These are phyloP conservation scores for Globisporangium nodosum DNA, from an alignment of 352 stramenopile species.

Conservation along the genomic window DNA sequence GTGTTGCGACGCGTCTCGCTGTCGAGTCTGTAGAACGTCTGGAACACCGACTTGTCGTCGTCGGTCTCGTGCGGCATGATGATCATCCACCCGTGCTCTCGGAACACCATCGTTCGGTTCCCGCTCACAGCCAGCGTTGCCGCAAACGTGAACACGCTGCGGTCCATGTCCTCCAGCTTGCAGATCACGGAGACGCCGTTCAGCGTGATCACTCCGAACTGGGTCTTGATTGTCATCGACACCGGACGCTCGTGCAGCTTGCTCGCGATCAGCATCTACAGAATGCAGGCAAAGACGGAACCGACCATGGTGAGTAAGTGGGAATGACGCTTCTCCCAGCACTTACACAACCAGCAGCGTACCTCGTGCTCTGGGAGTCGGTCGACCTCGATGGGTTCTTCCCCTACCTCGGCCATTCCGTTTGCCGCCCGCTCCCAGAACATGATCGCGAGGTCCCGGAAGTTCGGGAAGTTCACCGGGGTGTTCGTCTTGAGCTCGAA, in stretches of 20 bases:
- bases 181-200: slow-evolving; percentile 7
- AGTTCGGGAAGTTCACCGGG: slow-evolving; percentile 4
- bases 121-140: slow-evolving; percentile 1
- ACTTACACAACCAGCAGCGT: neutral
- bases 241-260: neutral
- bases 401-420: neutral
- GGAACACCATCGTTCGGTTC: slow-evolving; percentile 5
- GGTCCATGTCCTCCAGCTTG: slow-evolving; percentile 7
- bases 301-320: neutral
- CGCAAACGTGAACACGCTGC: slow-evolving; percentile 12
- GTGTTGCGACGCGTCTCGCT: neutral
- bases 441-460: neutral
- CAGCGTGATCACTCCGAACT: slow-evolving; percentile 1
- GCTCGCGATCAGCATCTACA: neutral
- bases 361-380: neutral
- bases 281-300: neutral
- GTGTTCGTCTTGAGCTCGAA: slow-evolving; percentile 15
- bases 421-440: slow-evolving; percentile 2
- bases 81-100: slow-evolving; percentile 12
- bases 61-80: slow-evolving; percentile 2
- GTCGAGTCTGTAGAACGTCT: slow-evolving; percentile 9
- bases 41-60: neutral
- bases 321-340: too few relatives aligned
- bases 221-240: neutral
- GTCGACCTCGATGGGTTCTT: neutral